Evolutionary conservation across 139 green algal species (phyloP).

Genomic region (Chlorella sp.): DNA sequence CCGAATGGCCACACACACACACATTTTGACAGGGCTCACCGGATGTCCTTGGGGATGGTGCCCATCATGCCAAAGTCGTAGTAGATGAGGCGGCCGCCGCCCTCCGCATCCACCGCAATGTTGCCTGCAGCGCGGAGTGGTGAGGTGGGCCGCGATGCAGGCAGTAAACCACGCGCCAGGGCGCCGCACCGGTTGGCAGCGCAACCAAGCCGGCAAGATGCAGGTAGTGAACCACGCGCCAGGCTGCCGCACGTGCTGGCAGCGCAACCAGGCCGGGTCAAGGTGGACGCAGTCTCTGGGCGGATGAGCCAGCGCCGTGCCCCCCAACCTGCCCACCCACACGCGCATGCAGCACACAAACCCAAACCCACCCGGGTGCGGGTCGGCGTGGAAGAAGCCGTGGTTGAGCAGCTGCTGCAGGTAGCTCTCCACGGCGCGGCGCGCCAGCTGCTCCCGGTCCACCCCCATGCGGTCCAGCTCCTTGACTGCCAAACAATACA

Average conservation of each 20-base stretch:
- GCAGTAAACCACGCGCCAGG: no score
- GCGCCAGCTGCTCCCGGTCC: slow-evolving; percentile 86
- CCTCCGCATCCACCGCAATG: slow-evolving; percentile 88
- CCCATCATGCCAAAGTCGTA: slow-evolving; percentile 95
- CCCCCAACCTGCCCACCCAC: background rate
- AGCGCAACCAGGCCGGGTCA: no score
- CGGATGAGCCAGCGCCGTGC: no score
- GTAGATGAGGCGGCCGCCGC: slow-evolving; percentile 89
- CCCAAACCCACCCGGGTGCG: slow-evolving; percentile 43
- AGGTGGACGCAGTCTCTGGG: no score
- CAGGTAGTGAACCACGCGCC: no score
- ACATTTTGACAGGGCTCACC: background rate
- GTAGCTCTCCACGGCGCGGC: slow-evolving; percentile 91
- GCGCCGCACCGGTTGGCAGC: no score
- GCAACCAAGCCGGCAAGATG: no score
- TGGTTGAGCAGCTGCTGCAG: slow-evolving; percentile 92
- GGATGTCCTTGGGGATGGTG: slow-evolving; percentile 39
- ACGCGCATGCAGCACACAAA: background rate
- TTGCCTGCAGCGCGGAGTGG: slow-evolving; percentile 93
- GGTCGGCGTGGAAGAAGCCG: slow-evolving; percentile 93
- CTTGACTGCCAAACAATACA: slow-evolving; percentile 12
- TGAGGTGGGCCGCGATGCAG: background rate
- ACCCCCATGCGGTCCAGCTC: slow-evolving; percentile 87
- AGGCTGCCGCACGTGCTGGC: no score
- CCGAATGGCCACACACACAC: no score